Evolutionary conservation across 2,329 filamentous ascomycete species (phyloP), one percentile per base, ranked within the genome.

Genomic region (Colletotrichum graminicola): DNA sequence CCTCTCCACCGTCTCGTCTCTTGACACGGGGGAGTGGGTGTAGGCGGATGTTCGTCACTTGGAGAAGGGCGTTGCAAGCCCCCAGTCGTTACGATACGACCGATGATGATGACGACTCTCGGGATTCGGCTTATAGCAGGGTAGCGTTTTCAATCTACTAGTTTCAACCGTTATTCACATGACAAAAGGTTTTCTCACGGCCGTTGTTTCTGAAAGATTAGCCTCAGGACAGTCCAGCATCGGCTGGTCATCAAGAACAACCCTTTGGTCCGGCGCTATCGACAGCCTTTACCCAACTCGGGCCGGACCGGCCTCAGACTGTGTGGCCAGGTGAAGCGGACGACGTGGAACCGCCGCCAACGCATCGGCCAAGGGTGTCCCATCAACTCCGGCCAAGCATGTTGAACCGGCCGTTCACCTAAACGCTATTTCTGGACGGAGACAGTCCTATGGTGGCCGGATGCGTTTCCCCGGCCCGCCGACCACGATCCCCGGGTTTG

Each of bases 131-230:
- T 52, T 66, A 51, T 41, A 39, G 45, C 45, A 61, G 52, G 57
- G 43, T 45, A 69, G 66, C 66, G 54, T 36, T 29, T 43, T 43
- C 51, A 57, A 67, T 66, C 26, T n/a, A 70, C n/a, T 54, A 23
- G 43, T 16, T 47, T 57, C 29, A 39, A 36, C 12, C 7, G 21
- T 32, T 8, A 23, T 34, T 2, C 18, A n/a, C 26, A 45, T 60
- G 10, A 41, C 23, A 32, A n/a, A 21, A 14, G 29, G 0, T 21
- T 21, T n/a, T 29, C 8, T 29, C 43, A 32, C 21, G n/a, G 59
- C 16, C 32, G 45, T 62, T 47, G 10, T 32, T 62, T 62, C 23
- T 62, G 26, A 47, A 29, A 23, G 18, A n/a, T 36, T 34, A 8
- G 39, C 5, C 16, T 5, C 14, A 21, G 14, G 21, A 43, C 36